These are phyloP conservation scores for Flagelloscypha sp. DNA, from an alignment of 768 basidiomycete species.

Conservation along the genomic window DNA sequence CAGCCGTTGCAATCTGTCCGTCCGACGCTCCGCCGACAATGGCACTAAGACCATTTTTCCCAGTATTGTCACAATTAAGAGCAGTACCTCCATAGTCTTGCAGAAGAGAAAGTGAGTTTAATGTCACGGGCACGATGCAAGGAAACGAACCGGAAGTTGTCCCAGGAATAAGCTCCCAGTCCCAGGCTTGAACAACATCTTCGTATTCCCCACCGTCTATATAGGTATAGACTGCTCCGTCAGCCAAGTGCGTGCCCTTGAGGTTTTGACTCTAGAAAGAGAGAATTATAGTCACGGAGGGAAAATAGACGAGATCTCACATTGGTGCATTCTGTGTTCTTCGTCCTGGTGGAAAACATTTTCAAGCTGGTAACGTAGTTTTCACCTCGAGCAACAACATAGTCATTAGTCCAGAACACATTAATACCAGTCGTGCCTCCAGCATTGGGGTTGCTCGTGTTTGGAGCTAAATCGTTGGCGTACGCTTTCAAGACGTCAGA, in stretches of 20 bases:
- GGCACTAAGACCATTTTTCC: constrained; percentile 35
- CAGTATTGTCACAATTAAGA: constrained; percentile 37
- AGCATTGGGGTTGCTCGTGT: constrained; percentile 39
- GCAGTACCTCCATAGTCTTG: constrained; percentile 51
- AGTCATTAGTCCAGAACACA: constrained; percentile 62
- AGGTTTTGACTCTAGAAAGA: no score
- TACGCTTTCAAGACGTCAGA: constrained; percentile 33
- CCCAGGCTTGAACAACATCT: constrained; percentile 64
- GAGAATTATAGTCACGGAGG: no score
- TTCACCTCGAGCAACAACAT: constrained; percentile 56
- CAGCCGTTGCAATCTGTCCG: constrained; percentile 45
- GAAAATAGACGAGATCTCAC: constrained; percentile 22
- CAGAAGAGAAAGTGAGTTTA: no score
- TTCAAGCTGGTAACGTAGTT: constrained; percentile 54
- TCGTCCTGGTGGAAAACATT: constrained; percentile 53
- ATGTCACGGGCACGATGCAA: no score
- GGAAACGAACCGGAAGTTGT: no score
- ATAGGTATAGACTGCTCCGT: constrained; percentile 59
- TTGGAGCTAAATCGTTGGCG: constrained; percentile 26
- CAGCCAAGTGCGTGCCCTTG: constrained; percentile 45
- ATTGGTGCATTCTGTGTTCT: constrained; percentile 59
- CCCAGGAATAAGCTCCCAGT: constrained; percentile 73
- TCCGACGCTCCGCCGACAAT: constrained; percentile 66
- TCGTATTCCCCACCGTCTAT: constrained; percentile 61
- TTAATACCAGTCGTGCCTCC: constrained; percentile 47